Conservation (phyloP, 2,329 filamentous ascomycete species). For the Aureobasidium subglaciale region DNA sequence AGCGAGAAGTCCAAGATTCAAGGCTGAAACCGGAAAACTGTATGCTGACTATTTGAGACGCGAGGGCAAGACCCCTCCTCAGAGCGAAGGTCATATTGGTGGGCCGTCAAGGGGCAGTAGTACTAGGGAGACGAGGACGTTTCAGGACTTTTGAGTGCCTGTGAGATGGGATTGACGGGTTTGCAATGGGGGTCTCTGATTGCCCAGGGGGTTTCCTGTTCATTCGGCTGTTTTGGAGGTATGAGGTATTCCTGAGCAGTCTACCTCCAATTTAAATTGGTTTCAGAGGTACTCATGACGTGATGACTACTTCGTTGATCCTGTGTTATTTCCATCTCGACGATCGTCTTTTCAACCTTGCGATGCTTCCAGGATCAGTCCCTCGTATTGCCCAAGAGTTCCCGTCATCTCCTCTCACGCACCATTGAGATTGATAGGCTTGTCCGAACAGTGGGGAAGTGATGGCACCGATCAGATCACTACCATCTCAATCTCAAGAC, state of each 20-base stretch:
- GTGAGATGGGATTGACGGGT: neutral
- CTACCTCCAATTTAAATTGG: no score
- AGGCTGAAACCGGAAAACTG: conserved; percentile 23
- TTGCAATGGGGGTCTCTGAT: neutral
- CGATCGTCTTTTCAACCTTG: no score
- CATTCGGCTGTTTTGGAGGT: neutral
- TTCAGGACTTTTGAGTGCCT: conserved; percentile 8
- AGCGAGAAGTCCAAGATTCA: conserved; percentile 19
- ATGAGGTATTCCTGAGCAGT: neutral
- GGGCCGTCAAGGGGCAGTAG: neutral
- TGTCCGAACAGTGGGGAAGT: no score
- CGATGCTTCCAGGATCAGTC: no score
- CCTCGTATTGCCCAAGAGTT: no score
- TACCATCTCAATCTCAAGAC: no score
- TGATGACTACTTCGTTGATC: no score
- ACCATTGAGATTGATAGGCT: no score
- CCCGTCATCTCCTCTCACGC: no score
- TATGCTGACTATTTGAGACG: conserved; percentile 32
- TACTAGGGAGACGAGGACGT: neutral
- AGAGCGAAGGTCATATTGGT: neutral
- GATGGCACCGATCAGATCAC: no score
- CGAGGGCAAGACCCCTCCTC: conserved; percentile 20
- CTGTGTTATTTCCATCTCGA: no score
- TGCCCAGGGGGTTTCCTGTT: neutral
- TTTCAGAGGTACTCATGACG: no score